These are phyloP conservation scores for Cymbidium sinense DNA, from an alignment of 106 monocot species.

Conservation along the genomic window DNA sequence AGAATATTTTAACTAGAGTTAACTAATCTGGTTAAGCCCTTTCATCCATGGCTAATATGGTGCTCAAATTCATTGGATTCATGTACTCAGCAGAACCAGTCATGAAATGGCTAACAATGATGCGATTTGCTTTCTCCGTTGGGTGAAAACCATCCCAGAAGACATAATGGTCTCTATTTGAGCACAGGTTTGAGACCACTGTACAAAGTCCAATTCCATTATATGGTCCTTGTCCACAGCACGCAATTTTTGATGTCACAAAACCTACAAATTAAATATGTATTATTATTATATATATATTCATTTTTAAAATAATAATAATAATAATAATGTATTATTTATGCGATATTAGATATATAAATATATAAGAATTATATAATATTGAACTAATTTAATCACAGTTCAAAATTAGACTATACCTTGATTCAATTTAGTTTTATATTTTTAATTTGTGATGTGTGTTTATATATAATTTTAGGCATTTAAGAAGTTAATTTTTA, in stretches of 20 bases:
- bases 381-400: too few relatives aligned
- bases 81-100: constrained; percentile 46
- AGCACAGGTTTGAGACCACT: constrained; percentile 50
- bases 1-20: neutral
- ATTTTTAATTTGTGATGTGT: too few relatives aligned
- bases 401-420: neutral
- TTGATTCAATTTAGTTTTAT: too few relatives aligned
- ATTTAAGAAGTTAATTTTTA: too few relatives aligned
- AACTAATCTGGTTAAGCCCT: neutral
- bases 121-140: constrained; percentile 67
- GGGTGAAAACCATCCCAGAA: constrained; percentile 96
- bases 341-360: too few relatives aligned
- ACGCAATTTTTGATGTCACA: constrained; percentile 64
- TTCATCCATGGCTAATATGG: constrained; percentile 51
- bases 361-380: too few relatives aligned
- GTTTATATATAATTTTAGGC: too few relatives aligned
- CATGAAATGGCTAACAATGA: constrained; percentile 63
- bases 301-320: too few relatives aligned
- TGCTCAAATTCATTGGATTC: constrained; percentile 80
- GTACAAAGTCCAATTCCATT: constrained; percentile 89
- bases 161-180: constrained; percentile 46
- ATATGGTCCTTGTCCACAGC: constrained; percentile 87
- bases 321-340: too few relatives aligned
- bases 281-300: too few relatives aligned
- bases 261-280: constrained; percentile 67